Evolutionary conservation across 75 land plant genomes (phyloP), one percentile per base, ranked within the genome.

Genomic region (Cupressus sempervirens): DNA sequence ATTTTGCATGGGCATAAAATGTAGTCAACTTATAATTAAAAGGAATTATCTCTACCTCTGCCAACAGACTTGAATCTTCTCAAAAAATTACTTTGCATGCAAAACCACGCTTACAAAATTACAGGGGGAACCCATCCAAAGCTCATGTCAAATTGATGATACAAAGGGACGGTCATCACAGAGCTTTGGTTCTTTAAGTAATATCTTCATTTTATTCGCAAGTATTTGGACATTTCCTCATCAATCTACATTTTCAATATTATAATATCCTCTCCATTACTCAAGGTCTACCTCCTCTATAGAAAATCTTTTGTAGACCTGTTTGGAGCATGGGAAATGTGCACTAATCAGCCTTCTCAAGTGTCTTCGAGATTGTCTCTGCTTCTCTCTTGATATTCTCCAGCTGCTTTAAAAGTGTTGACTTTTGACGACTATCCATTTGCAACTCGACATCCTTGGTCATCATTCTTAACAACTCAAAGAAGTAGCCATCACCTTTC

Each of bases 401-500:
- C 67, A 90, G 90, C 36, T 88, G 89, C 29, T 90, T 68, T 14
- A 86, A 36, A 82, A 90, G 90, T 74, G 46, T 86, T 54, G 53
- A 40, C 45, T 85, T 79, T 74, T 83, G 81, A 23, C 79, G 90
- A 83, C 86, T 88, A 29, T 82, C 85, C 41, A 56, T 45, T 52
- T 88, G 91, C 54, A 26, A 86, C 84, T 88, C 91, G 34, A 90
- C 89, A 76, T 90, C 91, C 40, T 41, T 56, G 13, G 67, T 77
- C 91, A 90, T 90, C 45, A 84, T 86, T 40, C 80, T 72, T 48
- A 90, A 74, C 34, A 90, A 72, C 82, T 90, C 77, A 70, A 85
- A 90, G 76, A 90, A 90, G 84, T 88, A 90, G 56, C 91, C 53
- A 41, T 84, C 91, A 36, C 84, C 7, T 40, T 34, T 81, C 11